These are phyloP conservation scores for Mycena latifolia DNA, from an alignment of 768 basidiomycete genomes.

Conservation along the genomic window DNA sequence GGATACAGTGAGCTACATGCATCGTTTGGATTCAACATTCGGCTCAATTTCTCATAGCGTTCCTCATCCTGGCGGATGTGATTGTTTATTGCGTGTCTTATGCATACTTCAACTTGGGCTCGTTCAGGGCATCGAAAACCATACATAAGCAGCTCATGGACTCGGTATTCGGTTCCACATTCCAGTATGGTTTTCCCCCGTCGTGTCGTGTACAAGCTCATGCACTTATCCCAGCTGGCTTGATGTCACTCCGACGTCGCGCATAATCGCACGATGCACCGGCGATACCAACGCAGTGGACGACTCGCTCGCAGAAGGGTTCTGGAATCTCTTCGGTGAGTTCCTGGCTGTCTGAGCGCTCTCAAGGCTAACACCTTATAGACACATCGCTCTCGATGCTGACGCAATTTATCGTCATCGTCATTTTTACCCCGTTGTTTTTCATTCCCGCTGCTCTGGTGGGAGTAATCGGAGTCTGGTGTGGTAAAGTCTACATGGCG, in stretches of 20 bases:
- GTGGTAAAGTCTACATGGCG: conserved; percentile 58
- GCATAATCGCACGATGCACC: conserved; percentile 76
- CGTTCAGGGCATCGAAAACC: conserved; percentile 63
- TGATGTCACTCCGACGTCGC: conserved; percentile 58
- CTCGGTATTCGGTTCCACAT: conserved; percentile 69
- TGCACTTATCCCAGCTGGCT: conserved; percentile 55
- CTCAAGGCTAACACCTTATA: conserved; percentile 49
- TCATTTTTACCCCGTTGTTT: conserved; percentile 60
- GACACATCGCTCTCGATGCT: too few species aligned
- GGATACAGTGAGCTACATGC: conserved; percentile 8
- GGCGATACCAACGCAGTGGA: conserved; percentile 77
- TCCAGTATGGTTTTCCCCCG: too few species aligned
- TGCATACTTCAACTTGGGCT: conserved; percentile 60
- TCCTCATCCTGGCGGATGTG: conserved; percentile 48
- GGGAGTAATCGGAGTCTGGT: conserved; percentile 55
- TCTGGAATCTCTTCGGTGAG: conserved; percentile 38
- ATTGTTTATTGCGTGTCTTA: conserved; percentile 48
- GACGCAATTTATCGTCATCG: conserved; percentile 52
- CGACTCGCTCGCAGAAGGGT: conserved; percentile 44
- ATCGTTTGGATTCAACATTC: neutral
- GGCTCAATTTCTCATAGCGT: conserved; percentile 25
- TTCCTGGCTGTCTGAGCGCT: too few species aligned
- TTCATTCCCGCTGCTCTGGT: conserved; percentile 58
- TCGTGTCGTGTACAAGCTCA: neutral
- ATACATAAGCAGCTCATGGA: conserved; percentile 67